Conservation (phyloP, 108 stramenopile species). For the Mediolabrus comicus region DNA sequence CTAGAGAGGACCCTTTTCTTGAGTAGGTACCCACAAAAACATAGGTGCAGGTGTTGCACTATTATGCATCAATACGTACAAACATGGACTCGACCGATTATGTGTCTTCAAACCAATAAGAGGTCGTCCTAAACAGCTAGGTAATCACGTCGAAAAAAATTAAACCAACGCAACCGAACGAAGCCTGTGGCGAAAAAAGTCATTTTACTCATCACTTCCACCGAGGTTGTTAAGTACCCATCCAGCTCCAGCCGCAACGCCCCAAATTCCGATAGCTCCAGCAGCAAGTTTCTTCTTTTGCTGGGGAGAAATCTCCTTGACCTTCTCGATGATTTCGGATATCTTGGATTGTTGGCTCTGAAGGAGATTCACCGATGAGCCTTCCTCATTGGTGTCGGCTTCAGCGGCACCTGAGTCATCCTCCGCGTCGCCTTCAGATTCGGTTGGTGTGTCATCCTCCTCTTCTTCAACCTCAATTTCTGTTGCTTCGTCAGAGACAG, state of each 20-base stretch:
- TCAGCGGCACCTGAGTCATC: slow-evolving; percentile 9
- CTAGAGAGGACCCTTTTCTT: background rate
- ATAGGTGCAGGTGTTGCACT: background rate
- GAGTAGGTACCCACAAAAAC: background rate
- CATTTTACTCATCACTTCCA: slow-evolving; percentile 21
- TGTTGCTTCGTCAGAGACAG: background rate
- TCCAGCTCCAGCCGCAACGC: slow-evolving; percentile 54
- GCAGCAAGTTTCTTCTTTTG: slow-evolving; percentile 60
- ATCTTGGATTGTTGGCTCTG: slow-evolving; percentile 28
- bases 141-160: too few species aligned
- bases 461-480: slow-evolving; percentile 19
- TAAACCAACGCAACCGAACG: too few species aligned
- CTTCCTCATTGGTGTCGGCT: slow-evolving; percentile 19
- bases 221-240: slow-evolving; percentile 49
- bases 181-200: background rate
- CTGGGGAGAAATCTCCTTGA: slow-evolving; percentile 41
- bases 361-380: slow-evolving; percentile 22
- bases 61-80: background rate
- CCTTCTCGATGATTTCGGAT: slow-evolving; percentile 28
- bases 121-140: background rate
- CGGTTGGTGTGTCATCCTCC: slow-evolving; percentile 2
- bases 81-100: background rate
- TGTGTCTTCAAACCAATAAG: background rate
- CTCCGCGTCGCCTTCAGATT: slow-evolving; percentile 7
- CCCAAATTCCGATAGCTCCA: slow-evolving; percentile 56